Conservation (phyloP, 805 yeast species). For the Candida loeiensis region DNA sequence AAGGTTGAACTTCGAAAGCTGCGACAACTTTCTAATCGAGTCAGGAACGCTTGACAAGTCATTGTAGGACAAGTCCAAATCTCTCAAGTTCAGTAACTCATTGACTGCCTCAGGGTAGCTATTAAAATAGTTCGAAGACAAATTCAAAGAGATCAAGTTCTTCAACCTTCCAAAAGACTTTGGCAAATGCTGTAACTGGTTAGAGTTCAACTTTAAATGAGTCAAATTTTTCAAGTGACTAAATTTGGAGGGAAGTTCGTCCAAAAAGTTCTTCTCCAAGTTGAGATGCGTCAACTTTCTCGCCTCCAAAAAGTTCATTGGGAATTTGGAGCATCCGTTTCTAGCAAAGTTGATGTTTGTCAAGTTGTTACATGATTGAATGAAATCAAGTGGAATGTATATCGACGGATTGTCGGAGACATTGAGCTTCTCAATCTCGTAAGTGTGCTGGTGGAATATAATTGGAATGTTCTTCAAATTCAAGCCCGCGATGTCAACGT, state of each 20-base stretch:
- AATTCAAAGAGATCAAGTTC: constrained; percentile 57
- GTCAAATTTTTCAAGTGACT: constrained; percentile 52
- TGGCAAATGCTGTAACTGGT: constrained; percentile 64
- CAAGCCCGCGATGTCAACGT: constrained; percentile 69
- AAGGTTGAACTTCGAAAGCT: constrained; percentile 65
- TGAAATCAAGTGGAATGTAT: constrained; percentile 76
- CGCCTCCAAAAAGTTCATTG: constrained; percentile 68
- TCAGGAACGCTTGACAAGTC: constrained; percentile 59
- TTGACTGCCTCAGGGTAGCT: constrained; percentile 64
- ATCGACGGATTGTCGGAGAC: constrained; percentile 86
- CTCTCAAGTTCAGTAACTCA: constrained; percentile 53
- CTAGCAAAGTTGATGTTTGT: constrained; percentile 63
- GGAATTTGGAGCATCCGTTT: constrained; percentile 72
- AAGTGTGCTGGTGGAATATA: constrained; percentile 71
- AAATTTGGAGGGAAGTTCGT: constrained; percentile 55
- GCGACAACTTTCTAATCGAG: constrained; percentile 53
- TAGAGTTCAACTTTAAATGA: constrained; percentile 67
- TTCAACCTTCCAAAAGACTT: constrained; percentile 52
- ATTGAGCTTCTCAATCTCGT: constrained; percentile 76
- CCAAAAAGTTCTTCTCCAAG: constrained; percentile 74
- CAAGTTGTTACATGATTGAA: constrained; percentile 75
- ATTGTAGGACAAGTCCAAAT: constrained; percentile 81
- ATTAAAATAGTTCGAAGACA: constrained; percentile 73
- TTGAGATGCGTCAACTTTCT: constrained; percentile 63
- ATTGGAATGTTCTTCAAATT: constrained; percentile 83